Conservation (phyloP, 495 filamentous ascomycete genomes). For the Collariella sp. region DNA sequence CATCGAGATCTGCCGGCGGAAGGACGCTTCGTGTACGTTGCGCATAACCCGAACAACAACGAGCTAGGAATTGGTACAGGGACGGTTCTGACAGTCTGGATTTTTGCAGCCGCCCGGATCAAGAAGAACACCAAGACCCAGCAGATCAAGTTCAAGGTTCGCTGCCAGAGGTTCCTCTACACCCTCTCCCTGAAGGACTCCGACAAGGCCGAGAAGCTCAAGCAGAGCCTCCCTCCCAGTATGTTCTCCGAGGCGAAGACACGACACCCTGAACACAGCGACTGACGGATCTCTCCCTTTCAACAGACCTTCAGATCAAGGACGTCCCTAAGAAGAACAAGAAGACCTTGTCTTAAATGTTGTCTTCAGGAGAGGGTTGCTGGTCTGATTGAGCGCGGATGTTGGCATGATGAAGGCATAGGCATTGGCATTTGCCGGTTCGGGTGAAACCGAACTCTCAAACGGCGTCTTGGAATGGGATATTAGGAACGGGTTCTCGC, state of each 20-base stretch:
- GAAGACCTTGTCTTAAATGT: slow-evolving; percentile 23
- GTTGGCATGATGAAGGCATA: slow-evolving; percentile 15
- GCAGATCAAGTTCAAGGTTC: slow-evolving; percentile 99
- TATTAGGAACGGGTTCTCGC: slow-evolving; percentile 5
- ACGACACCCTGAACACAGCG: not conserved
- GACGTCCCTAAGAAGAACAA: slow-evolving; percentile 46
- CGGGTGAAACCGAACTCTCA: slow-evolving; percentile 15
- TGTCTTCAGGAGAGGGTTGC: slow-evolving; percentile 6
- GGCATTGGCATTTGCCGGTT: slow-evolving; percentile 17
- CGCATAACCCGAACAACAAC: not conserved
- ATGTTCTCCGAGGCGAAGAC: slow-evolving; percentile 30
- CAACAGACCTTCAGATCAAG: slow-evolving; percentile 38
- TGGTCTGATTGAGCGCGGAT: slow-evolving; percentile 9
- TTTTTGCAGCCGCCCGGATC: slow-evolving; percentile 74
- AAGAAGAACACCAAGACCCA: slow-evolving; percentile 83
- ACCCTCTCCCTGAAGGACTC: slow-evolving; percentile 94
- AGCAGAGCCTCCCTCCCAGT: slow-evolving; percentile 96
- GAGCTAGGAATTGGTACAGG: not conserved
- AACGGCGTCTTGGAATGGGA: slow-evolving; percentile 35
- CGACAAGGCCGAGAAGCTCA: slow-evolving; percentile 99
- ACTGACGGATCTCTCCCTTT: slow-evolving; percentile 10
- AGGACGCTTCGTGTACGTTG: slow-evolving; percentile 89
- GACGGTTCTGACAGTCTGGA: slow-evolving; percentile 31
- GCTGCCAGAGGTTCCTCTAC: slow-evolving; percentile 90
- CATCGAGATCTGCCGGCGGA: slow-evolving; percentile 99